Percentiles rank a stretch among this genome's conserved stretches.
Evolutionary conservation across 1,139 yeast species (phyloP).

Genomic region (Ogataea hybrid): DNA sequence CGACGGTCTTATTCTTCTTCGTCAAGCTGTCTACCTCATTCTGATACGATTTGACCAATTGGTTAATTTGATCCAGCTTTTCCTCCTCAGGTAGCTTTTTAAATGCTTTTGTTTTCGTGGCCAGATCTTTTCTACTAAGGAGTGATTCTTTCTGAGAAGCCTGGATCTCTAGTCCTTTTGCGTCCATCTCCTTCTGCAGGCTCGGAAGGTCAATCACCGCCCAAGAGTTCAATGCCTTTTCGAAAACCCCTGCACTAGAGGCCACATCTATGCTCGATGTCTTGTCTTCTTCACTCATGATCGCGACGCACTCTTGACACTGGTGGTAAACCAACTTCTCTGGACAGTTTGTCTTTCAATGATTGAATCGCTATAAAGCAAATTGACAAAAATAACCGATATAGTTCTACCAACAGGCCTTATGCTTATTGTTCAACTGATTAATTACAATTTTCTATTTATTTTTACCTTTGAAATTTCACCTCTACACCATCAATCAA

Average conservation of each 20-base stretch:
- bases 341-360: no score
- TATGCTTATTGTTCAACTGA: neutral
- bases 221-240: slow-evolving; percentile 76
- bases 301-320: neutral
- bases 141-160: slow-evolving; percentile 67
- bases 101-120: slow-evolving; percentile 79
- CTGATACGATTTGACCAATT: slow-evolving; percentile 77
- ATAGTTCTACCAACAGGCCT: no score
- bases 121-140: slow-evolving; percentile 69
- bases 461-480: neutral
- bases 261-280: slow-evolving; percentile 7
- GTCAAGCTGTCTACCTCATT: slow-evolving; percentile 84
- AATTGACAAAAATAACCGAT: no score
- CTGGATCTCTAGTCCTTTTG: slow-evolving; percentile 70
- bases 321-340: neutral
- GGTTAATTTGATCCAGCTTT: slow-evolving; percentile 64
- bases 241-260: slow-evolving; percentile 33
- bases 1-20: slow-evolving; percentile 71
- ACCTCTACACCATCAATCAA: slow-evolving; percentile 5
- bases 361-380: no score
- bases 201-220: slow-evolving; percentile 65
- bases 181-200: slow-evolving; percentile 70
- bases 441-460: neutral
- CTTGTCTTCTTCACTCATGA: slow-evolving; percentile 8
- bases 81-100: slow-evolving; percentile 65